Base-by-base conservation (phyloP, 768 basidiomycete genomes). In the Lentinula sp. region DNA sequence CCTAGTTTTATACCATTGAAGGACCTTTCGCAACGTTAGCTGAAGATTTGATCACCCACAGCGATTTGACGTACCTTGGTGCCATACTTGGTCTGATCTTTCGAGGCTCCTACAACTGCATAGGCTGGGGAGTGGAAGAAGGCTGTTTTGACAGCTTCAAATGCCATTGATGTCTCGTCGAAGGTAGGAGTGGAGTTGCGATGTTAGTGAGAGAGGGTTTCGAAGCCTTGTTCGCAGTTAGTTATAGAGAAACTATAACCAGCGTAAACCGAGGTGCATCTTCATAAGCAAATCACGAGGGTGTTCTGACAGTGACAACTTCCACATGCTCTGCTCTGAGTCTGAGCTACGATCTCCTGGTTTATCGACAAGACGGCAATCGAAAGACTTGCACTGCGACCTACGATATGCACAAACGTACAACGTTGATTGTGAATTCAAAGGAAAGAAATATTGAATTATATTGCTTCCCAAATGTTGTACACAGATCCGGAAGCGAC, bases 31-130 rank as follows among this genome's bases (percentile, higher is more conserved):
- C n/a, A 35, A 51, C 18, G 9, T 48, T 18, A 23, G 15, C n/a
- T 10, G 6, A 43, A 32, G 18, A 43, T 32, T 28, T 62, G 28
- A 62, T 18, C 37, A 20, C 33, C 33, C n/a, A 51, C 56, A 33
- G 9, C 51, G 33, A 43, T 49, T 53, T 61, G 41, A 56, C 49
- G 37, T 15, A 49, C 55, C 79, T 85, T 90, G 59, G 89, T 91
- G 35, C 93, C 92, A 69, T 78, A 91, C 75, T 93, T 94, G 60
- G 76, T 77, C 66, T 82, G 79, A 72, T 93, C 87, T 63, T 85
- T 92, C 48, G 90, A 93, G 4, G 91, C 91, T 23, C 93, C 92
- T 13, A 91, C 84, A 32, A 94, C 91, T 36, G 91, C 93, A 60
- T 81, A 95, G 62, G 76, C 69, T 6, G 86, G 77, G 12, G 84